Evolutionary conservation across 202 grass and related monocot species (phyloP).

Genomic region (Bolboschoenoplectus hybrid): DNA sequence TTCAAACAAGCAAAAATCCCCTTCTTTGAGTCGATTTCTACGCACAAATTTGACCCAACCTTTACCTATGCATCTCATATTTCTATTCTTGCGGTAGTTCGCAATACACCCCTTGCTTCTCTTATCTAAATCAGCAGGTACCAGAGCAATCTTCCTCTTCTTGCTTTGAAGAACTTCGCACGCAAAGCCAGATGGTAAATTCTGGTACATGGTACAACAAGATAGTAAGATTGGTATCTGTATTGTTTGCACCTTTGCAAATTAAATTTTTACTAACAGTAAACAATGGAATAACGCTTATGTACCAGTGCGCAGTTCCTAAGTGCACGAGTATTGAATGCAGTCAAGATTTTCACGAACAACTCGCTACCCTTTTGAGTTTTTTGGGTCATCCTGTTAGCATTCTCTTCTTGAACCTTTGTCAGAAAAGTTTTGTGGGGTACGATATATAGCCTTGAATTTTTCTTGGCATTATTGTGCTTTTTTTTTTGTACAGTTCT

Average conservation of each 20-base stretch:
- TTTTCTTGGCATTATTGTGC: background rate
- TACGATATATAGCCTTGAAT: background rate
- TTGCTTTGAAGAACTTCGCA: background rate
- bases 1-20: constrained; percentile 25
- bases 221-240: background rate
- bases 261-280: background rate
- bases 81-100: background rate
- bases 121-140: background rate
- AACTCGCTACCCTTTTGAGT: background rate
- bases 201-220: background rate
- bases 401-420: background rate
- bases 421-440: background rate
- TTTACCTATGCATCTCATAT: background rate
- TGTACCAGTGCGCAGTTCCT: background rate
- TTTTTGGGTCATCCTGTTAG: background rate
- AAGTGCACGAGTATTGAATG: background rate
- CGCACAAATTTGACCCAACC: background rate
- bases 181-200: background rate
- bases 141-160: background rate
- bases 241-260: background rate
- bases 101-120: background rate
- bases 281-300: background rate
- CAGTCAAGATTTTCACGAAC: background rate
- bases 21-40: constrained; percentile 8
- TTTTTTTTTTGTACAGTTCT: background rate